Base-by-base conservation (phyloP, 2,329 filamentous ascomycete genomes). In the Aspergillus latus region DNA sequence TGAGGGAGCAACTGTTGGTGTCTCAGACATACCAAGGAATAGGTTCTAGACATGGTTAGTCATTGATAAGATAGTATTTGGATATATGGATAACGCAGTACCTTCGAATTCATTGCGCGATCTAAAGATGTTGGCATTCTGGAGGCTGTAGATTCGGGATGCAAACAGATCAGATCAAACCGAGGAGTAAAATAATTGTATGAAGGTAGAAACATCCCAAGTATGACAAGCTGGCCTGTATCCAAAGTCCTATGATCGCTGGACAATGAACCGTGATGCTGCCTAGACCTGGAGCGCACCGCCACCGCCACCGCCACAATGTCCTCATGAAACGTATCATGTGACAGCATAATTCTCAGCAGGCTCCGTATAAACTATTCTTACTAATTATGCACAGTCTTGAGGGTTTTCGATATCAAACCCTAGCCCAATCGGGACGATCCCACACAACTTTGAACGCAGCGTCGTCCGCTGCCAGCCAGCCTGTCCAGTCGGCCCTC, bases 71-170 rank as follows among this genome's bases (percentile, higher is more conserved):
- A 15, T 7, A 26, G 16, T 44, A 21, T 7, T 10, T 39, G 56
- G 36, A 42, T n/a, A 6, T 29, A 16, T n/a, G 29, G 34, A 50
- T 49, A 50, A 21, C 54, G 70, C 74, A 56, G 21, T 75, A 88
- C 88, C 79, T 87, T 88, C 54, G 88, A 90, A 65, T 82, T 86
- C 75, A 90, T 76, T 8, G 83, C 85, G 71, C 80, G 83, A 68
- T 91, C 88, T 2, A 91, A 72, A 30, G 82, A 80, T 56, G 88
- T 91, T 48, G 87, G 85, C 87, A 89, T 89, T 7, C 69, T 81
- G 63, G 44, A 43, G 21, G 4, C 28, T 50, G 15, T 6, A 4
- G 21, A 32, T 43, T 10, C 3, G 3, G n/a, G 43, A 43, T 42
- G n/a, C 11, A 8, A 10, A 15, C 36, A 5, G 7, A 21, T 5